Percentiles rank a stretch among this genome's conserved stretches.
phyloP scores from a whole-genome alignment of 345 rosid species.

The Eutrema heterophyllum region DNA sequence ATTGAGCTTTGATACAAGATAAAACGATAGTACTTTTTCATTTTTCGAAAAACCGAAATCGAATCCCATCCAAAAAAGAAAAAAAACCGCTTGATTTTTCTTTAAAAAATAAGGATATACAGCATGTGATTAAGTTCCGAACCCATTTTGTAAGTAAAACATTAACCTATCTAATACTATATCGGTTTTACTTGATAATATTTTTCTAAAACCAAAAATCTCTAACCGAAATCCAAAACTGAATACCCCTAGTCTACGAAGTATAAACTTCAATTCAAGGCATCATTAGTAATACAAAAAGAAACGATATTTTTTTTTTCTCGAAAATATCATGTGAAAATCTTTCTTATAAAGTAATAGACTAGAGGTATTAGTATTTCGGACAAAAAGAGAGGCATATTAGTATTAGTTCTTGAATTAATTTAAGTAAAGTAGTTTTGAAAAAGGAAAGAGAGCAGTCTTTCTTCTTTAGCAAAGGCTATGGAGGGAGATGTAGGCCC shows the following conservation, averaged over 20 bases:
- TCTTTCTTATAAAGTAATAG: neutral
- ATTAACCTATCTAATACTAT: neutral
- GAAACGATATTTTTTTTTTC: neutral
- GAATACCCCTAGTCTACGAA: neutral
- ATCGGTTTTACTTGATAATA: neutral
- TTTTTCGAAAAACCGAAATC: neutral
- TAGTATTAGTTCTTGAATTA: neutral
- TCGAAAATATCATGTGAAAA: neutral
- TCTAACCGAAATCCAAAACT: neutral
- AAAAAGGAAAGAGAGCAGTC: constrained; percentile 10
- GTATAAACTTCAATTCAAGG: neutral
- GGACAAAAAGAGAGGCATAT: too few relatives aligned
- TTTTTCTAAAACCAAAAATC: too few relatives aligned
- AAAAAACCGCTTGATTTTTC: too few relatives aligned
- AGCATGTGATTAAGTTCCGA: neutral
- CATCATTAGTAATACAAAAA: neutral
- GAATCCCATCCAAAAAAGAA: neutral
- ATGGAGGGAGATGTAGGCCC: constrained; percentile 22
- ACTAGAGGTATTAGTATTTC: neutral
- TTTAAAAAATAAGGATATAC: too few relatives aligned
- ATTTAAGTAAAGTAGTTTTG: neutral
- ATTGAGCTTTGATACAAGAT: neutral
- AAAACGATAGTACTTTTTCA: neutral
- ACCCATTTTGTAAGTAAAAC: neutral
- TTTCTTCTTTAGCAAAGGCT: constrained; percentile 35